Evolutionary conservation across 257 asterid species (phyloP).

Genomic region (Rauvolfia tetraphylla): DNA sequence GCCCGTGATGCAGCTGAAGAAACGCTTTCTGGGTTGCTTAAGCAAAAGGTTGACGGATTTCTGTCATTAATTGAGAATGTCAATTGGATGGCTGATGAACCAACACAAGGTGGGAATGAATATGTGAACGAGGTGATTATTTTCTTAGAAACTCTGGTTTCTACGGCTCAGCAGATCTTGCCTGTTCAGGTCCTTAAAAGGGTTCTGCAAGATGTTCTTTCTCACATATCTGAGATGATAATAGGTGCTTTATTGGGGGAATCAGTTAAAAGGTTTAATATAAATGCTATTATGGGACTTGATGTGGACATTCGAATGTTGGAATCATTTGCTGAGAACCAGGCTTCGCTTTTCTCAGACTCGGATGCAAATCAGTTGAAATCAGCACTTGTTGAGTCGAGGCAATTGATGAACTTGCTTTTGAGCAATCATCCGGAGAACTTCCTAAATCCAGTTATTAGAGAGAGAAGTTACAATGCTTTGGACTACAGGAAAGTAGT

Average conservation of each 20-base stretch:
- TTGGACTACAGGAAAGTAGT: slow-evolving; percentile 81
- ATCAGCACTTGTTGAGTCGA: slow-evolving; percentile 71
- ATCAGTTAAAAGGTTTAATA: slow-evolving; percentile 67
- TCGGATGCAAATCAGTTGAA: slow-evolving; percentile 61
- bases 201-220: slow-evolving; percentile 77
- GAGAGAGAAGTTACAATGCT: slow-evolving; percentile 84
- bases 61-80: slow-evolving; percentile 79
- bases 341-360: slow-evolving; percentile 62
- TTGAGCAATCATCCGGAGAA: slow-evolving; percentile 91
- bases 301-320: slow-evolving; percentile 69
- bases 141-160: slow-evolving; percentile 78
- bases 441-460: slow-evolving; percentile 82
- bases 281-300: slow-evolving; percentile 73
- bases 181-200: slow-evolving; percentile 83
- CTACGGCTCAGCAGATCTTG: slow-evolving; percentile 87
- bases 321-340: slow-evolving; percentile 95
- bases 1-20: slow-evolving; percentile 92
- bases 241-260: slow-evolving; percentile 75
- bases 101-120: slow-evolving; percentile 79
- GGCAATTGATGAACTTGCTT: slow-evolving; percentile 88
- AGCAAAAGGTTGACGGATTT: slow-evolving; percentile 95
- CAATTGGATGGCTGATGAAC: slow-evolving; percentile 87
- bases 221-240: slow-evolving; percentile 88
- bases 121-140: slow-evolving; percentile 85
- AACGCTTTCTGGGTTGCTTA: slow-evolving; percentile 72